Evolutionary conservation across 345 rosid genomes (phyloP).

Genomic region (Mallotus nudiflorus): DNA sequence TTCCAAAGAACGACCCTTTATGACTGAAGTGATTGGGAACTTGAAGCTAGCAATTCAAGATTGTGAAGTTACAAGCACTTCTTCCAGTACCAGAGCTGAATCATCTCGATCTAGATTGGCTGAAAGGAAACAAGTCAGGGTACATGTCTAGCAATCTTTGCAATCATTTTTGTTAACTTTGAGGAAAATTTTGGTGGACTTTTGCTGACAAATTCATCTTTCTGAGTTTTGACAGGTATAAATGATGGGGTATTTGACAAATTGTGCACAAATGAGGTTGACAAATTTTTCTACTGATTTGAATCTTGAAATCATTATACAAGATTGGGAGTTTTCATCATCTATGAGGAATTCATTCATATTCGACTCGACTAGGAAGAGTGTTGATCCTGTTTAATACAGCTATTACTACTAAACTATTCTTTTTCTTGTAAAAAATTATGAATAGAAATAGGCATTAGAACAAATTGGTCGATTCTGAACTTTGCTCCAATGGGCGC

Average conservation of each 20-base stretch:
- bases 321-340: too few species aligned
- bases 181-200: background rate
- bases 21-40: slow-evolving; percentile 53
- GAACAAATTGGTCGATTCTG: background rate
- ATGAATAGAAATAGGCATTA: background rate
- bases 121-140: slow-evolving; percentile 17
- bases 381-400: too few species aligned
- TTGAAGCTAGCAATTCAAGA: slow-evolving; percentile 60
- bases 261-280: background rate
- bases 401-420: background rate
- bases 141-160: background rate
- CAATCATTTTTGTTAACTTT: background rate
- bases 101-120: slow-evolving; percentile 21
- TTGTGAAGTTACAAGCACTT: slow-evolving; percentile 30
- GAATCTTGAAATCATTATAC: too few species aligned
- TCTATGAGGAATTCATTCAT: too few species aligned
- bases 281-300: background rate
- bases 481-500: background rate
- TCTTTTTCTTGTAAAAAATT: background rate
- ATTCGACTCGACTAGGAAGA: too few species aligned
- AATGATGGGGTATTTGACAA: background rate
- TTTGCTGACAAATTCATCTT: background rate
- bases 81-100: background rate
- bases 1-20: slow-evolving; percentile 67
- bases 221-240: slow-evolving; percentile 26